Percentiles rank a stretch among this genome's conserved stretches.
Conservation (phyloP, 306 rosid species). For the Cicer arietinum region DNA sequence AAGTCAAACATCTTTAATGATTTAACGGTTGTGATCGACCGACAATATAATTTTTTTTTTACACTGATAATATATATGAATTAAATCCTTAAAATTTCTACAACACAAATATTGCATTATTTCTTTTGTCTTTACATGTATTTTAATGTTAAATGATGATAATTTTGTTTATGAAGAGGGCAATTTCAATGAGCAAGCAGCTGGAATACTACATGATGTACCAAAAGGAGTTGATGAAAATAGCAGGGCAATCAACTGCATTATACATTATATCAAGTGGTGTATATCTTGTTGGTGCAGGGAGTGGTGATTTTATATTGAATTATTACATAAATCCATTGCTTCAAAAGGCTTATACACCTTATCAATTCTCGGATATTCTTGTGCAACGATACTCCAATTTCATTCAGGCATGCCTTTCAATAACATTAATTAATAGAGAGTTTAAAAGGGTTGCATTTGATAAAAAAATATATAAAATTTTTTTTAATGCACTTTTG, state of each 20-base stretch:
- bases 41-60: too few relatives aligned
- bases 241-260: constrained; percentile 56
- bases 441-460: too few relatives aligned
- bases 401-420: constrained; percentile 58
- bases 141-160: too few relatives aligned
- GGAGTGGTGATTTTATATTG: constrained; percentile 69
- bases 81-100: too few relatives aligned
- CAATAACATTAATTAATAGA: too few relatives aligned
- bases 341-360: constrained; percentile 50
- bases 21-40: too few relatives aligned
- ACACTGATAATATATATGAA: too few relatives aligned
- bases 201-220: not conserved
- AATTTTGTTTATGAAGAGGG: not conserved
- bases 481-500: too few relatives aligned
- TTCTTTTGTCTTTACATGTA: too few relatives aligned
- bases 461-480: too few relatives aligned
- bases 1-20: too few relatives aligned
- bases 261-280: constrained; percentile 62
- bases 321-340: constrained; percentile 71
- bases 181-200: not conserved
- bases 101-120: too few relatives aligned
- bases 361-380: constrained; percentile 60
- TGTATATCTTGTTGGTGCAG: constrained; percentile 58
- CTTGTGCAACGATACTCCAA: constrained; percentile 50
- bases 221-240: constrained; percentile 45